Conservation (phyloP, 139 green algal genomes). For the Coelastrella sp. region DNA sequence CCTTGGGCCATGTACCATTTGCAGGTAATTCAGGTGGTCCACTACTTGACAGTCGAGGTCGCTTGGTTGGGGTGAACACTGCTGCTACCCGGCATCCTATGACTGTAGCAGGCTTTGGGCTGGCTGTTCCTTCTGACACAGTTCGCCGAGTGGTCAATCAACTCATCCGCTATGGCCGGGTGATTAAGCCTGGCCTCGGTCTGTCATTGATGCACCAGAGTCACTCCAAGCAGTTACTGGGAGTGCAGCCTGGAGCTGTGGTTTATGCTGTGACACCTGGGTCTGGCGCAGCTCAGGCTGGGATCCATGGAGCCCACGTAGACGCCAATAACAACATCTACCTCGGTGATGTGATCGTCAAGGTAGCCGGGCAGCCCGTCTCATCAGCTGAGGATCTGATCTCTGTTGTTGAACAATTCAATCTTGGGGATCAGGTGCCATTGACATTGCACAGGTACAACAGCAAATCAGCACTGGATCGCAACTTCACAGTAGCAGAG, state of each 20-base stretch:
- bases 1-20: not conserved
- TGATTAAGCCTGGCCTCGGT: constrained; percentile 69
- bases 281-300: constrained; percentile 41
- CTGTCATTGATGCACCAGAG: constrained; percentile 45
- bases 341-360: constrained; percentile 49
- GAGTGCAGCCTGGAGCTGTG: constrained; percentile 33
- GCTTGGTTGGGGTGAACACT: constrained; percentile 86
- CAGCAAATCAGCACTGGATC: constrained; percentile 4
- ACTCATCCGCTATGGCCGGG: constrained; percentile 79
- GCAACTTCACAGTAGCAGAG: constrained; percentile 23
- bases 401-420: constrained; percentile 67
- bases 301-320: constrained; percentile 65
- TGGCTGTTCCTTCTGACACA: constrained; percentile 11
- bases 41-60: constrained; percentile 70
- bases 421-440: constrained; percentile 39
- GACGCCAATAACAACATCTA: constrained; percentile 55
- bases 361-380: constrained; percentile 65
- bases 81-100: constrained; percentile 68
- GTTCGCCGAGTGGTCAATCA: constrained; percentile 77
- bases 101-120: constrained; percentile 31
- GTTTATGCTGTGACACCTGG: constrained; percentile 36
- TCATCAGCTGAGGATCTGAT: constrained; percentile 70
- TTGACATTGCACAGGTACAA: constrained; percentile 36
- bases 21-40: constrained; percentile 59
- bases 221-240: constrained; percentile 43